Evolutionary conservation across 148 eudicot genomes (phyloP).

Genomic region (Chenopodium quinoa): DNA sequence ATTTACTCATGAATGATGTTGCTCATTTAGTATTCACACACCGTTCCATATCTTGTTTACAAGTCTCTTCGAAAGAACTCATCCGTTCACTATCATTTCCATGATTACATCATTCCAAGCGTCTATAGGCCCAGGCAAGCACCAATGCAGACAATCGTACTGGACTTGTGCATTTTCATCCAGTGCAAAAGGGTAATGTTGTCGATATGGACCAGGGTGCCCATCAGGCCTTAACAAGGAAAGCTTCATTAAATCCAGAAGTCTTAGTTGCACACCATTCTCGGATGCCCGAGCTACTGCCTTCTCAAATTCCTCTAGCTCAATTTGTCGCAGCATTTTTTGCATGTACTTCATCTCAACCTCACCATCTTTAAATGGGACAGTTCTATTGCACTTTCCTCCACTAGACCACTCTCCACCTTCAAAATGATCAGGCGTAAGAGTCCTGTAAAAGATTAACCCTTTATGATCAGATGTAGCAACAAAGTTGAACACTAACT

Average conservation of each 20-base stretch:
- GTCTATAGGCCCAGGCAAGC: conserved; percentile 91
- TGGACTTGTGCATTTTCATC: conserved; percentile 34
- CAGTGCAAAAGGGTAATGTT: conserved; percentile 48
- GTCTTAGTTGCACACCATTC: conserved; percentile 51
- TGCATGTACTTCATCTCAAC: conserved; percentile 37
- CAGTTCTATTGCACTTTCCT: conserved; percentile 55
- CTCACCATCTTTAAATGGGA: conserved; percentile 60
- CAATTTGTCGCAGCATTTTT: conserved; percentile 46
- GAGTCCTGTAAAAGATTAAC: conserved; percentile 46
- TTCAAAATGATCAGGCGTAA: conserved; percentile 84
- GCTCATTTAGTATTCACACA: conserved; percentile 7
- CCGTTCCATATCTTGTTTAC: not conserved
- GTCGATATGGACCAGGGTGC: conserved; percentile 77
- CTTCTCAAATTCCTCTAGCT: conserved; percentile 61
- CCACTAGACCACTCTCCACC: conserved; percentile 75
- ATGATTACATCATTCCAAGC: conserved; percentile 78
- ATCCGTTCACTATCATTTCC: conserved; percentile 54
- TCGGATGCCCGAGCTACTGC: conserved; percentile 42
- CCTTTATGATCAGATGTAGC: conserved; percentile 48
- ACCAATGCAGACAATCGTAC: conserved; percentile 84
- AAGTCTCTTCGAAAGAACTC: not conserved
- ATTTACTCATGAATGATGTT: conserved; percentile 2
- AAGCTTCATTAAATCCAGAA: conserved; percentile 59
- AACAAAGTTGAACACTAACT: conserved; percentile 43
- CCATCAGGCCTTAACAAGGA: conserved; percentile 79